Evolutionary conservation across 2,329 filamentous ascomycete genomes (phyloP), one percentile per base, ranked within the genome.

Genomic region (Knufia petricola): DNA sequence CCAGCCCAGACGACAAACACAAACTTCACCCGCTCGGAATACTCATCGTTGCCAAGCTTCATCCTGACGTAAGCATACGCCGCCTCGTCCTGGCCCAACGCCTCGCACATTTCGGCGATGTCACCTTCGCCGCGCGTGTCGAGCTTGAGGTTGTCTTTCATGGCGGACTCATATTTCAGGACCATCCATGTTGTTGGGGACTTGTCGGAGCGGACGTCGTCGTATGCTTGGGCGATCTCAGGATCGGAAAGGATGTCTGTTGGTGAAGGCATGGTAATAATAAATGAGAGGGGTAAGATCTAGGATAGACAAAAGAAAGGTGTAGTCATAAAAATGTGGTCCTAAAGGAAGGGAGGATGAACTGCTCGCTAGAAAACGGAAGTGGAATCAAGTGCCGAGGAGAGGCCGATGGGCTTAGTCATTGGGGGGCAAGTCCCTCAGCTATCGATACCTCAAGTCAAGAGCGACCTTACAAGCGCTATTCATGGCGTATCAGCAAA

Each of bases 31-130:
- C 41, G 24, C 19, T 44, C 41, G 20, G 12, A 17, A 31, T 44
- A 44, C 41, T 44, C 41, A 31, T 44, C 41, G 20, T 44, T 44
- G 12, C 41, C 41, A 3, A 44, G 15, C 41, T 44, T 44, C 41
- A 44, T 31, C 24, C 41, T 19, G 3, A 44, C 28, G 17, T 44
- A 44, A 3, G 3, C 28, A 13, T 44, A 44, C 10, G 41, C 41
- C 4, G 41, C 41, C 41, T 44, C 41, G 28, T 44, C 41, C 3
- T 44, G 26, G 9, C 41, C 41, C 13, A 44, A 26, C 12, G 24
- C 12, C 24, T 44, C 26, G 32, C 41, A 44, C 41, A 32, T 44
- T 26, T 44, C 41, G 13, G n/a, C 28, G 8, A 44, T 19, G 7
- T 32, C 41, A 10, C 41, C 41, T 8, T 12, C 21, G 3, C 41